Conservation (phyloP, 106 monocot genomes). For the Hemerocallis citrina region DNA sequence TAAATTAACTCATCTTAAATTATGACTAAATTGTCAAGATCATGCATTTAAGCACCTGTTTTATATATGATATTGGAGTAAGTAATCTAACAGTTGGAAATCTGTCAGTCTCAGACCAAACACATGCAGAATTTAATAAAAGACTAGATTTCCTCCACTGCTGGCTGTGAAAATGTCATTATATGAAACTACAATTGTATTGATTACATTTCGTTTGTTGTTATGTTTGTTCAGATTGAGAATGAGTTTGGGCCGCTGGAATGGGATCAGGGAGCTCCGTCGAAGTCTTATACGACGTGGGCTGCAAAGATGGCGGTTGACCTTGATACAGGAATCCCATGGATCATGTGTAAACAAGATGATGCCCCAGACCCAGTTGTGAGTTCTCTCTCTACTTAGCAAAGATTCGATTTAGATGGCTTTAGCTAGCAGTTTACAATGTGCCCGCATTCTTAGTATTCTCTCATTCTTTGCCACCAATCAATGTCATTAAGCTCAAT, state of each 20-base stretch:
- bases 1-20: no score
- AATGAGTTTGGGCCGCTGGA: constrained; percentile 89
- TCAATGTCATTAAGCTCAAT: no score
- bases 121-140: no score
- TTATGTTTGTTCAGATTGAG: constrained; percentile 43
- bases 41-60: no score
- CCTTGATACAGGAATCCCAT: constrained; percentile 75
- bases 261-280: constrained; percentile 59
- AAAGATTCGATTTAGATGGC: constrained; percentile 2
- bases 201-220: neutral
- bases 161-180: no score
- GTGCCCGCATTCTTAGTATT: neutral
- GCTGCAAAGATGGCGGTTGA: constrained; percentile 81
- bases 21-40: no score
- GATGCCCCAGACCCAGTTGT: constrained; percentile 97
- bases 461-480: neutral
- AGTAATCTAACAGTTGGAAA: no score
- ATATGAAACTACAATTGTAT: neutral
- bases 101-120: no score
- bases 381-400: constrained; percentile 10
- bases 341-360: constrained; percentile 98
- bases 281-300: constrained; percentile 70
- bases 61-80: no score
- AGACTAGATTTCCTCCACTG: no score
- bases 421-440: neutral